Evolutionary conservation across 2,329 filamentous ascomycete genomes (phyloP).

Genomic region (Talaromyces islandicus): DNA sequence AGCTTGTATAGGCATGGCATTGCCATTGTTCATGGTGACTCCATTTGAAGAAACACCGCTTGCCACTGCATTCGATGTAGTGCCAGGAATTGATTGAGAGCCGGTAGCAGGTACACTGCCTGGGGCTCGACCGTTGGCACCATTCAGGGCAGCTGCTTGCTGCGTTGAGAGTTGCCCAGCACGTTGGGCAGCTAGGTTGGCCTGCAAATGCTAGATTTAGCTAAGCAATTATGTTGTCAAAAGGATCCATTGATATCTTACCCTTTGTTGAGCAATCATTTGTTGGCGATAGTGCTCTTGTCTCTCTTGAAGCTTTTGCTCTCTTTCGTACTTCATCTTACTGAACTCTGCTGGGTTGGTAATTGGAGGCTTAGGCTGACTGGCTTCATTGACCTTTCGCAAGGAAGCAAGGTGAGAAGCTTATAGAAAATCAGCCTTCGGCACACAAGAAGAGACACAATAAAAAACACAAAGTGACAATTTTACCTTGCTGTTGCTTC

Average conservation of each 20-base stretch:
- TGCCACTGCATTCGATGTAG: constrained; percentile 38
- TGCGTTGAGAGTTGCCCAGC: constrained; percentile 36
- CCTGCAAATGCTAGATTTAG: constrained; percentile 17
- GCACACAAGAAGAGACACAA: neutral
- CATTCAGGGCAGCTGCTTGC: constrained; percentile 29
- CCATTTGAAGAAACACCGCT: constrained; percentile 38
- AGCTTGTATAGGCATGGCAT: constrained; percentile 35
- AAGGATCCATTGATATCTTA: constrained; percentile 21
- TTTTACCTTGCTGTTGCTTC: constrained; percentile 73
- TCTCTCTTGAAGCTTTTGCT: constrained; percentile 58
- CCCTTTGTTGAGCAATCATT: constrained; percentile 51
- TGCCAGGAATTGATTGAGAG: constrained; percentile 30
- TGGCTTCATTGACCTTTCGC: constrained; percentile 70
- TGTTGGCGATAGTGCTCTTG: constrained; percentile 59
- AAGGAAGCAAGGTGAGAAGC: constrained; percentile 68
- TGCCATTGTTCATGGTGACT: constrained; percentile 30
- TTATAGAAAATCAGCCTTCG: constrained; percentile 18
- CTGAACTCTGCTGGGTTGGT: constrained; percentile 89
- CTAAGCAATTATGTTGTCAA: neutral
- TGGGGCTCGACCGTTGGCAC: constrained; percentile 29
- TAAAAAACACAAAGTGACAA: neutral
- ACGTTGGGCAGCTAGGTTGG: constrained; percentile 39
- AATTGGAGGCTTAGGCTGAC: constrained; percentile 53
- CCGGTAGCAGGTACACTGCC: constrained; percentile 33
- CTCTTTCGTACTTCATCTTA: constrained; percentile 78